Conservation (phyloP, 148 eudicot genomes). For the Camellia sinensis region DNA sequence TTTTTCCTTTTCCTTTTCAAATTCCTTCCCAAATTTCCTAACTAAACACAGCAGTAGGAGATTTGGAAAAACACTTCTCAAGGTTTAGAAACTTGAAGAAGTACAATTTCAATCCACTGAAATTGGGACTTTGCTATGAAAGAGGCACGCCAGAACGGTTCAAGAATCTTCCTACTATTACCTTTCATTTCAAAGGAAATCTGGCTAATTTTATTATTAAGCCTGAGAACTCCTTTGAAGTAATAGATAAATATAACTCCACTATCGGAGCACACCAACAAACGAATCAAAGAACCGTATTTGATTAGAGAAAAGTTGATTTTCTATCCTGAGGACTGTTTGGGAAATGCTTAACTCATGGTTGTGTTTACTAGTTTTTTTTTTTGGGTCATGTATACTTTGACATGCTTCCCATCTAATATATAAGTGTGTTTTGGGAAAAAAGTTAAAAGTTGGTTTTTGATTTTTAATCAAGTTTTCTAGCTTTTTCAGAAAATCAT, state of each 20-base stretch:
- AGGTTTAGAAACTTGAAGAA: background rate
- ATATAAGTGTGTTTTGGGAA: too few relatives aligned
- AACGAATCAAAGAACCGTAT: background rate
- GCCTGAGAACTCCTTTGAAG: background rate
- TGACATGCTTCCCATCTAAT: too few relatives aligned
- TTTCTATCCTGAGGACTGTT: background rate
- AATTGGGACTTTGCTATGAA: background rate
- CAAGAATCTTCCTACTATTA: background rate
- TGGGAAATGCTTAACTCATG: background rate
- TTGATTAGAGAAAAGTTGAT: background rate
- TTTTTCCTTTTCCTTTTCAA: too few relatives aligned
- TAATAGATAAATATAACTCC: background rate
- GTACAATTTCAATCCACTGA: background rate
- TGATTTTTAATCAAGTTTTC: too few relatives aligned
- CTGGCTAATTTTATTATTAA: background rate
- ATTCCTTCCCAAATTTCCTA: too few relatives aligned
- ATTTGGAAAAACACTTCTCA: background rate
- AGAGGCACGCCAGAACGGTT: background rate
- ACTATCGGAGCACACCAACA: background rate
- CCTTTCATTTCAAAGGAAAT: background rate
- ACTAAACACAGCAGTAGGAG: fast-evolving
- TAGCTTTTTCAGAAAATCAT: too few relatives aligned
- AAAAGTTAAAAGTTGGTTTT: too few relatives aligned
- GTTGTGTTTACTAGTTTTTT: too few relatives aligned
- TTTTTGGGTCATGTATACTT: too few relatives aligned